Percentiles rank a stretch among this genome's conserved stretches.
These are phyloP conservation scores for Monosporascus sp. DNA, from an alignment of 2,329 filamentous ascomycete genomes.

Conservation along the genomic window DNA sequence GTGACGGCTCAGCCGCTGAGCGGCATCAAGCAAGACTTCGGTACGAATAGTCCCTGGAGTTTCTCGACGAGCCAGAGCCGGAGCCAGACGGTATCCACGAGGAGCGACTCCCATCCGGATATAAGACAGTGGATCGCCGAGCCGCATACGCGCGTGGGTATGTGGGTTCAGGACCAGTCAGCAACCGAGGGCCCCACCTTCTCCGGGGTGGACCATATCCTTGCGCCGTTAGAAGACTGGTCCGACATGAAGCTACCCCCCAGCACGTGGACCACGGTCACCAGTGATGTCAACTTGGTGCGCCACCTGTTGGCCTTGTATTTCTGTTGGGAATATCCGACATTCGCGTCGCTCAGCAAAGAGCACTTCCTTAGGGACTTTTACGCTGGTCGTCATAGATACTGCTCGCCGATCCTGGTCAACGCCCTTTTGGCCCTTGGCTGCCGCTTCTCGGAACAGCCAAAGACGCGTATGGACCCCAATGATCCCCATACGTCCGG, in stretches of 20 bases:
- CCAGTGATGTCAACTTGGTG: conserved; percentile 52
- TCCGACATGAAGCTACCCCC: conserved; percentile 39
- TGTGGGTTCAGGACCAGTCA: conserved; percentile 43
- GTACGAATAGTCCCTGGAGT: conserved; percentile 45
- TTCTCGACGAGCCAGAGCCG: conserved; percentile 32
- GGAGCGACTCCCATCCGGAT: conserved; percentile 44
- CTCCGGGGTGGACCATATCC: conserved; percentile 42
- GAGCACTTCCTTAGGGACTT: conserved; percentile 68
- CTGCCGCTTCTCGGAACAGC: conserved; percentile 64
- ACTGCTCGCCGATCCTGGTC: conserved; percentile 63
- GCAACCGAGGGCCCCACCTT: conserved; percentile 27
- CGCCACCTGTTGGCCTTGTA: conserved; percentile 62
- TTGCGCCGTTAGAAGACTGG: conserved; percentile 38
- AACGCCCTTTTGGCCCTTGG: conserved; percentile 63
- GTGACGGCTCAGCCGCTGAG: conserved; percentile 26
- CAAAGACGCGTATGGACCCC: conserved; percentile 57
- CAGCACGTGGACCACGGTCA: conserved; percentile 57
- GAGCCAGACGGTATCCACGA: conserved; percentile 41
- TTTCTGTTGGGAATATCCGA: conserved; percentile 74
- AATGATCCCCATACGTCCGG: conserved; percentile 61
- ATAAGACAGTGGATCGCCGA: conserved; percentile 42
- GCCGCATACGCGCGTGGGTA: conserved; percentile 42
- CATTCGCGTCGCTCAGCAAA: conserved; percentile 67
- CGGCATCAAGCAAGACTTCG: conserved; percentile 33
- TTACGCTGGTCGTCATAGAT: conserved; percentile 52